Percentiles rank a stretch among this genome's conserved stretches.
phyloP scores from a whole-genome alignment of 371 early-diverging fungal species.

The Mortierella sp. region DNA sequence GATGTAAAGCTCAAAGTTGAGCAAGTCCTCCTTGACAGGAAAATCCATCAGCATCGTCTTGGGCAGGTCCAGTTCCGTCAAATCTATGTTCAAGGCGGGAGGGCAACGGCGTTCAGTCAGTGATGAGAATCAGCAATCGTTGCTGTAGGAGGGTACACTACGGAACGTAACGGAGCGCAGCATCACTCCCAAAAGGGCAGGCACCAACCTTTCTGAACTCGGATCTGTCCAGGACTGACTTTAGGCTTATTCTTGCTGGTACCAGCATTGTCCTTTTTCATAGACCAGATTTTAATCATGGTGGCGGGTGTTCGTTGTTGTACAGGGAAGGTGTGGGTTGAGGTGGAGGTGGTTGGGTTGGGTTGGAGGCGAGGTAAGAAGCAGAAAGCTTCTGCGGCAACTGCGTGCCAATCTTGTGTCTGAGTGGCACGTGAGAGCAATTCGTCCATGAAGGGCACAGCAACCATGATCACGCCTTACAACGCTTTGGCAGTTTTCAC shows the following conservation, averaged over 20 bases:
- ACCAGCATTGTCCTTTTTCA: constrained; percentile 82
- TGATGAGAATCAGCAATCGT: no score
- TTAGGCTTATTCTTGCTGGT: constrained; percentile 85
- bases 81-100: constrained; percentile 62
- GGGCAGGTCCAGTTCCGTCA: constrained; percentile 88
- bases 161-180: not conserved
- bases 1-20: constrained; percentile 86
- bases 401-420: no score
- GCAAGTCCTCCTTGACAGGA: constrained; percentile 84
- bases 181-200: no score
- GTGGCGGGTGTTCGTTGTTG: constrained; percentile 10
- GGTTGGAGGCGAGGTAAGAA: not conserved
- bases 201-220: constrained; percentile 86
- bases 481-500: no score
- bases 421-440: no score
- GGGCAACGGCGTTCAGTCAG: not conserved
- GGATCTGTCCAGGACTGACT: constrained; percentile 88
- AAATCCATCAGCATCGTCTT: constrained; percentile 81
- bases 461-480: no score
- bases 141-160: no score
- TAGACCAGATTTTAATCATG: constrained; percentile 91
- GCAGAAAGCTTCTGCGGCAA: no score
- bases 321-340: not conserved
- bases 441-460: no score
- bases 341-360: not conserved